Percentiles rank a stretch among this genome's conserved stretches.
Evolutionary conservation across 2,329 filamentous ascomycete species (phyloP).

Genomic region (Cercospora zeae-maydis): DNA sequence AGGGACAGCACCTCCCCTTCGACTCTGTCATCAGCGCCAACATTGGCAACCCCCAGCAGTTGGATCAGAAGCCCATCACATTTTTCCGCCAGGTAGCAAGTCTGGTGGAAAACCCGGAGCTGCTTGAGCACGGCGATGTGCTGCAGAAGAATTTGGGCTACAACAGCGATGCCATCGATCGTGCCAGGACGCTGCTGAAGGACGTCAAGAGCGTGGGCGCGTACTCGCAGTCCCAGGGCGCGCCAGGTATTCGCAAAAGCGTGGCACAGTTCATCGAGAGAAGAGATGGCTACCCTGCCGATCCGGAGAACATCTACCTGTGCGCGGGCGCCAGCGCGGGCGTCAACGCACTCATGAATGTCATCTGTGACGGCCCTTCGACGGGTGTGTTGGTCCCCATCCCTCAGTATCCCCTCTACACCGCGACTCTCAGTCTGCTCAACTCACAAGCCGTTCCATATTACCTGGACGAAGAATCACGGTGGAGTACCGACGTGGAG

Average conservation of each 20-base stretch:
- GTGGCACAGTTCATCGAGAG: constrained; percentile 90
- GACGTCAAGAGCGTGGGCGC: constrained; percentile 89
- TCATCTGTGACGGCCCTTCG: constrained; percentile 74
- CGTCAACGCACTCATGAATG: constrained; percentile 86
- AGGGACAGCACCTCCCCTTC: constrained; percentile 71
- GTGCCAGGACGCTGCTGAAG: constrained; percentile 75
- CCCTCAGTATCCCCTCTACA: constrained; percentile 97
- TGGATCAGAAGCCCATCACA: constrained; percentile 98
- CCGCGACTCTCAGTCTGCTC: constrained; percentile 80
- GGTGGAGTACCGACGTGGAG: constrained; percentile 85
- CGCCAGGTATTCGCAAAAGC: constrained; percentile 78
- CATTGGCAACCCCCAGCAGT: constrained; percentile 97
- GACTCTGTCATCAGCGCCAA: constrained; percentile 91
- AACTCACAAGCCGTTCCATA: constrained; percentile 88
- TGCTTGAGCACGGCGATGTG: constrained; percentile 80
- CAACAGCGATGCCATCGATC: constrained; percentile 81
- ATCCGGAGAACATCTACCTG: constrained; percentile 80
- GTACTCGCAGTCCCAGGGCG: constrained; percentile 92
- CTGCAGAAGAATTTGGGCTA: constrained; percentile 74
- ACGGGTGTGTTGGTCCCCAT: constrained; percentile 90
- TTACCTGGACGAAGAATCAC: constrained; percentile 79
- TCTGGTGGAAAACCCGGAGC: constrained; percentile 80
- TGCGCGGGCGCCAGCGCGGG: constrained; percentile 89
- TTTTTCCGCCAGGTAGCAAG: constrained; percentile 98
- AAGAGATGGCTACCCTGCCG: constrained; percentile 79